Evolutionary conservation across 2,329 filamentous ascomycete genomes (phyloP).

Genomic region (Mariannaea sp.): DNA sequence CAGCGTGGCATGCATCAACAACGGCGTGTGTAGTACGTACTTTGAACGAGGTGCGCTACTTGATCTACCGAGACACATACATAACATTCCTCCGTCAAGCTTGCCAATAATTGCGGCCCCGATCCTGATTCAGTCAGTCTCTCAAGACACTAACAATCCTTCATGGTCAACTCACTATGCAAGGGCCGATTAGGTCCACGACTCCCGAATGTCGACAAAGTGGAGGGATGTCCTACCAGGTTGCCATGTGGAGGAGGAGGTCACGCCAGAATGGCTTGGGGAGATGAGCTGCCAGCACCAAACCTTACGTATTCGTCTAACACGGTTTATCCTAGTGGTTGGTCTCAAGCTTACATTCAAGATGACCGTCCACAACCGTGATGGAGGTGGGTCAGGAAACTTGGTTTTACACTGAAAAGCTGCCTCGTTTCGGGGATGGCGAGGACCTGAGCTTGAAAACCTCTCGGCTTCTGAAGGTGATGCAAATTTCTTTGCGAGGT

Average conservation of each 20-base stretch:
- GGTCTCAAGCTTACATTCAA: conserved; percentile 33
- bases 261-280: conserved; percentile 23
- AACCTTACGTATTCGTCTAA: conserved; percentile 16
- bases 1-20: conserved; percentile 20
- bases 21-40: background rate
- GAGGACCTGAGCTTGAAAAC: conserved; percentile 14
- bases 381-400: conserved; percentile 18
- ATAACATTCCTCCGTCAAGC: no score
- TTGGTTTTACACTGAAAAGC: conserved; percentile 19
- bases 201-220: conserved; percentile 1
- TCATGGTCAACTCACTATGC: conserved; percentile 2
- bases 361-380: conserved; percentile 25
- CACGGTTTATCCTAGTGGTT: conserved; percentile 25
- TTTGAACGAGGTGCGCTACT: conserved; percentile 11
- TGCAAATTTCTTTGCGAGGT: conserved; percentile 20
- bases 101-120: background rate
- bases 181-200: background rate
- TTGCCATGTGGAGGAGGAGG: conserved; percentile 25
- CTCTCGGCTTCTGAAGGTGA: conserved; percentile 22
- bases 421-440: conserved; percentile 24
- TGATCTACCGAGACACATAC: conserved; percentile 16
- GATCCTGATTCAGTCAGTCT: background rate
- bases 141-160: conserved; percentile 11
- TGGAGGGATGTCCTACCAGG: conserved; percentile 17
- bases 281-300: conserved; percentile 15